phyloP scores from a whole-genome alignment of 192 early-diverging fungal species.

The Lunasporangiospora selenospora region DNA sequence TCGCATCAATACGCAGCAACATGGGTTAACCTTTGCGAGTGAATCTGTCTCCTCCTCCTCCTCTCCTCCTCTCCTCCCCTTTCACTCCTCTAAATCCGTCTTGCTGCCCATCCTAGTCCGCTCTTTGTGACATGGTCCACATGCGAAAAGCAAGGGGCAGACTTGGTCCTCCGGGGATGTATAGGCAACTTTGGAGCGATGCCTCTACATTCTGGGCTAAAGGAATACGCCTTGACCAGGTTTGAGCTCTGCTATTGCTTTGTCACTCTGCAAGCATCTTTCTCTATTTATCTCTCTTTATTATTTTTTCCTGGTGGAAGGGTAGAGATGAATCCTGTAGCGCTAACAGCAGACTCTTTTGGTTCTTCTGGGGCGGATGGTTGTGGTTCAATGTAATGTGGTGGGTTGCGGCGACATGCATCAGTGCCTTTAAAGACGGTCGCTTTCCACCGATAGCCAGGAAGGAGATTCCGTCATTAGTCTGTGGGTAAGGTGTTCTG shows the following conservation, averaged over 20 bases:
- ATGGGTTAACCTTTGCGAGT: too few species aligned
- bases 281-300: background rate
- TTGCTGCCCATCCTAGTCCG: conserved; percentile 54
- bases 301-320: background rate
- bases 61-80: too few species aligned
- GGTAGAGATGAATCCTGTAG: background rate
- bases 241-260: conserved; percentile 10
- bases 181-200: conserved; percentile 89
- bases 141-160: conserved; percentile 27
- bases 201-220: conserved; percentile 72
- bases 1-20: too few species aligned
- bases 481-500: conserved; percentile 58
- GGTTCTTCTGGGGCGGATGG: background rate
- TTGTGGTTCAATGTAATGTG: too few species aligned
- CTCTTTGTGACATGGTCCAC: conserved; percentile 87
- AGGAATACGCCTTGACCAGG: conserved; percentile 84
- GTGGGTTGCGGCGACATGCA: too few species aligned
- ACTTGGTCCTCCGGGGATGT: conserved; percentile 79
- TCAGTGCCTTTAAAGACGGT: conserved; percentile 79
- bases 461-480: conserved; percentile 69
- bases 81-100: too few species aligned
- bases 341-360: background rate
- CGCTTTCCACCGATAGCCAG: conserved; percentile 83
- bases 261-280: background rate
- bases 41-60: too few species aligned